Evolutionary conservation across 768 basidiomycete species (phyloP).

Genomic region (Boletus coccyginus): DNA sequence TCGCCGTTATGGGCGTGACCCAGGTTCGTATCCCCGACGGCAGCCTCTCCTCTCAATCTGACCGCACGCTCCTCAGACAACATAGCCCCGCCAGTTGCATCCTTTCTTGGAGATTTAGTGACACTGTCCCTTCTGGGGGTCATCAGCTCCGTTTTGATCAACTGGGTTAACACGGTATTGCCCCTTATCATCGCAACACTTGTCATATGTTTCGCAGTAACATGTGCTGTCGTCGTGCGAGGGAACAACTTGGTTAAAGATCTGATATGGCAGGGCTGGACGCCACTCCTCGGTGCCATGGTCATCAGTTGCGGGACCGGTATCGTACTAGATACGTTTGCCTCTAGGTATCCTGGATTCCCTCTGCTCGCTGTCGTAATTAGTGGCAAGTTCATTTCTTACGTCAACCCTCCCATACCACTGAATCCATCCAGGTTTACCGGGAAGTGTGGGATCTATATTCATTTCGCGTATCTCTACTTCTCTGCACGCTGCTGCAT

Average conservation of each 20-base stretch:
- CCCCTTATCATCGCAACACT: slow-evolving; percentile 56
- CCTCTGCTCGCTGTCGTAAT: slow-evolving; percentile 86
- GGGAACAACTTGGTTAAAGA: slow-evolving; percentile 68
- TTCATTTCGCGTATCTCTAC: slow-evolving; percentile 91
- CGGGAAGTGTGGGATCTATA: slow-evolving; percentile 88
- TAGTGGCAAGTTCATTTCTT: slow-evolving; percentile 52
- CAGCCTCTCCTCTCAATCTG: neutral
- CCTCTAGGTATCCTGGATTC: slow-evolving; percentile 83
- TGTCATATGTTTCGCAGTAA: slow-evolving; percentile 45
- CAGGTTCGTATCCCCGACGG: slow-evolving; percentile 50
- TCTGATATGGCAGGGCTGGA: slow-evolving; percentile 84
- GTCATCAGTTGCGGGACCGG: slow-evolving; percentile 84
- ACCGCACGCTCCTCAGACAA: slow-evolving; percentile 58
- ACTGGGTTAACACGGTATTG: slow-evolving; percentile 59
- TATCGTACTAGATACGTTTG: slow-evolving; percentile 87
- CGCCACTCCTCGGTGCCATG: slow-evolving; percentile 89
- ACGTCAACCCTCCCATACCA: neutral
- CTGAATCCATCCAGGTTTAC: slow-evolving; percentile 51
- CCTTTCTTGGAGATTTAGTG: slow-evolving; percentile 89
- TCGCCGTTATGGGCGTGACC: slow-evolving; percentile 72
- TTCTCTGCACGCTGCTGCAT: slow-evolving; percentile 57
- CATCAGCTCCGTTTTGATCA: slow-evolving; percentile 70
- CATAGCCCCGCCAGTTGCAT: slow-evolving; percentile 91
- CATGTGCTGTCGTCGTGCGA: slow-evolving; percentile 54
- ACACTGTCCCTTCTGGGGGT: slow-evolving; percentile 82